A percentile compares a stretch with the other conserved stretches of the same genome.
These are phyloP conservation scores for Schizosaccharomyces japonicus DNA, from an alignment of 805 yeast species.

Conservation along the genomic window DNA sequence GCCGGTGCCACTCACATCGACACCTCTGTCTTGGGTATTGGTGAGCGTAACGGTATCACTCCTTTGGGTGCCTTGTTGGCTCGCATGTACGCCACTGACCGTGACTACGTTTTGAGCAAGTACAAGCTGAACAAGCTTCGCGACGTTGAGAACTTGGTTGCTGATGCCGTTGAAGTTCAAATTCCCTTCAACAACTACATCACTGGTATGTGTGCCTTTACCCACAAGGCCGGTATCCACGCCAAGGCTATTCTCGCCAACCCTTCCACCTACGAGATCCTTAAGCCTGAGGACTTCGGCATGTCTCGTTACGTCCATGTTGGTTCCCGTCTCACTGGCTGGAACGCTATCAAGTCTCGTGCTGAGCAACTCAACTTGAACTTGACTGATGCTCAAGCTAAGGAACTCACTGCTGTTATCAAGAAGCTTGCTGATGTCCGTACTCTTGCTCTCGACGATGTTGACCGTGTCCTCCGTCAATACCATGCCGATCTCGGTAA, in stretches of 20 bases:
- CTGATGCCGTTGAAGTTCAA: constrained; percentile 91
- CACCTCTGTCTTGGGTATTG: constrained; percentile 88
- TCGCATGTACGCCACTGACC: constrained; percentile 94
- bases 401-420: constrained; percentile 83
- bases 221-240: constrained; percentile 98
- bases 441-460: constrained; percentile 85
- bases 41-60: constrained; percentile 96
- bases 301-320: constrained; percentile 88
- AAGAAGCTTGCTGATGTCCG: constrained; percentile 87
- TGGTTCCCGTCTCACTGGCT: constrained; percentile 92
- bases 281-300: constrained; percentile 87
- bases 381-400: constrained; percentile 76
- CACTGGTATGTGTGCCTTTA: constrained; percentile 97
- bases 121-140: constrained; percentile 88
- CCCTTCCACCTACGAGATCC: constrained; percentile 94
- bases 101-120: constrained; percentile 82
- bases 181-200: constrained; percentile 95
- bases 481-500: constrained; percentile 27
- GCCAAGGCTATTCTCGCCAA: constrained; percentile 96
- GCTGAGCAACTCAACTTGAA: constrained; percentile 87
- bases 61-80: constrained; percentile 97
- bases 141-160: constrained; percentile 85
- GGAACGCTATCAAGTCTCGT: constrained; percentile 96
- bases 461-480: constrained; percentile 85
- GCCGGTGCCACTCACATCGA: constrained; percentile 92